Evolutionary conservation across 2,329 filamentous ascomycete species (phyloP), one percentile per base, ranked within the genome.

Genomic region (Exophiala mesophila): DNA sequence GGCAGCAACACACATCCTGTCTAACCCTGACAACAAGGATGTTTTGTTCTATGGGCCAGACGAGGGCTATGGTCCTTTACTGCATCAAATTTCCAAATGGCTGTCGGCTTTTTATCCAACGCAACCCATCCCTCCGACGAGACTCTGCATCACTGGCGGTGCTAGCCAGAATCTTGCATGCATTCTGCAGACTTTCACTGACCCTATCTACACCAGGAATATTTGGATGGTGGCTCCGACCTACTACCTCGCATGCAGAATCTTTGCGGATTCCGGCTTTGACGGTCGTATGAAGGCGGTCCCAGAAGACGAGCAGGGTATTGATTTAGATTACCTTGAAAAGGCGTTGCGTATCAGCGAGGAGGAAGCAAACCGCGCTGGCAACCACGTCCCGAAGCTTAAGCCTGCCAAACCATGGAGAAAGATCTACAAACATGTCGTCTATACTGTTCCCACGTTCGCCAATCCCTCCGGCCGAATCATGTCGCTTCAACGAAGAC

Each of bases 391-490:
- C 44, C 66, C 71, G 72, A 69, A 63, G 36, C 64, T 75, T 55
- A 88, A 87, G 59, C 68, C 70, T 2, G 61, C 69, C 0, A 71
- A 75, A 13, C 69, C 77, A 10, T 73, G 77, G 65, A 75, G 80
- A 28, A 94, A 94, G 58, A 76, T 86, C 41, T 97, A 94, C 67
- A 82, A 81, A 41, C 85, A 96, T 59, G 62, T 96, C 54, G 83
- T 98, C 55, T 97, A 97, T 62, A 78, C 80, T 21, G 88, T 94
- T 10, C 87, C 92, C 0, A 88, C 88, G 0, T 94, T 89, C 62
- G 80, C 86, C 36, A 97, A 97, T 59, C 92, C 92, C 0, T 88
- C 85, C 0, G 87, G 83, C 20, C 83, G 83, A 58, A 88, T 86
- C 3, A 90, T 94, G 81, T 80, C 82, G 10, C 63, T 88, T 3